These are phyloP conservation scores for Pharnaceum exiguum DNA, from an alignment of 148 eudicot genomes.

Conservation along the genomic window DNA sequence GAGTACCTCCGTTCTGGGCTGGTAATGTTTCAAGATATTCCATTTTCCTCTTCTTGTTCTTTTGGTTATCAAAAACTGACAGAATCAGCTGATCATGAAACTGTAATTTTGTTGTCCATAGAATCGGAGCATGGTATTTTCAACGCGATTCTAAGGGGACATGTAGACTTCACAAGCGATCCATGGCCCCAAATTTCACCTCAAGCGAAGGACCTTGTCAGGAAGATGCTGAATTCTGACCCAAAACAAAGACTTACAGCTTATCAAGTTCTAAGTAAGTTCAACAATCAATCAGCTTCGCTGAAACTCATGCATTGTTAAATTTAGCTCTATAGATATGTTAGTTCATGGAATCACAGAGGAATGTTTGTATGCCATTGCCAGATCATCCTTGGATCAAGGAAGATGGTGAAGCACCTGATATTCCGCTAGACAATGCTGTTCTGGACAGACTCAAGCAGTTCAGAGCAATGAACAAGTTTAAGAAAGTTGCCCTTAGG, in stretches of 20 bases:
- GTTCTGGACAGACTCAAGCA: constrained; percentile 77
- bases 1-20: constrained; percentile 70
- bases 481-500: constrained; percentile 96
- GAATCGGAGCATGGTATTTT: constrained; percentile 97
- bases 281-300: not conserved
- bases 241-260: constrained; percentile 93
- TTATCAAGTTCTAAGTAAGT: constrained; percentile 77
- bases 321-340: too few species aligned
- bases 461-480: constrained; percentile 90
- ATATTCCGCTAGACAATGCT: constrained; percentile 92
- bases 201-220: constrained; percentile 90
- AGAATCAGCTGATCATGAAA: not conserved
- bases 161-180: constrained; percentile 74
- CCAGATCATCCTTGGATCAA: constrained; percentile 75
- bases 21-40: constrained; percentile 21
- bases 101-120: constrained; percentile 16
- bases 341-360: too few species aligned
- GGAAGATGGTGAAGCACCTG: constrained; percentile 80
- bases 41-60: not conserved
- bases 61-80: not conserved
- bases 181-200: constrained; percentile 93
- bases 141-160: constrained; percentile 85
- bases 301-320: not conserved
- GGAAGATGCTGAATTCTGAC: constrained; percentile 78
- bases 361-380: not conserved